Evolutionary conservation across 1,284 basidiomycete species (phyloP), one percentile per base, ranked within the genome.

Genomic region (Ustilago cynodontis): DNA sequence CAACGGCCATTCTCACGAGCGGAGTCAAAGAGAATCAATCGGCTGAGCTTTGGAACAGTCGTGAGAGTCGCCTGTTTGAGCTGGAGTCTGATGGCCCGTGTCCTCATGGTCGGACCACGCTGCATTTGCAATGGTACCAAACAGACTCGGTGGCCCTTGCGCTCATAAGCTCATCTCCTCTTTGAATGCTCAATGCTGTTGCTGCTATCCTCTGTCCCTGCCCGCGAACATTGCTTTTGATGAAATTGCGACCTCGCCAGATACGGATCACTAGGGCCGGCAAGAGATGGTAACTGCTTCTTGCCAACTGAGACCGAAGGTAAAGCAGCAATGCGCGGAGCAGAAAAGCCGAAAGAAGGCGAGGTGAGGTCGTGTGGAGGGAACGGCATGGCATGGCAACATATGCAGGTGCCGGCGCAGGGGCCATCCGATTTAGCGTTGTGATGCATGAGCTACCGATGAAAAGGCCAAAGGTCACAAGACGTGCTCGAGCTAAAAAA

Each of bases 381-480:
- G 10, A 64, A 49, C 18, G 16, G 6, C 43, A 49, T 22, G 47
- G 4, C 43, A 49, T 14, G 47, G 24, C 47, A 28, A 14, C 11
- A 9, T 18, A 52, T 56, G 58, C 58, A 59, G 59, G 54, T 52
- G 39, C 33, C 45, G 52, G 62, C 53, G 68, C 68, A 65, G 61
- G 62, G 68, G 62, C 68, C 68, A 70, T 37, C 24, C 22, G 31
- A 35, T 39, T 53, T 57, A 66, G 26, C 43, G 47, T 50, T 54
- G 39, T 2, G 41, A 49, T 56, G 63, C 28, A 35, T 49, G 22
- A 58, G 50, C 14, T 14, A 8, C n/a, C 52, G 20, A 28, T n/a
- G 20, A 13, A 7, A 33, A 11, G 49, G n/a, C n/a, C 14, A 47
- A 51, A 58, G 63, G 69, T 71, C 69, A 71, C 69, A 71, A 71